phyloP scores from a whole-genome alignment of 2,329 filamentous ascomycete genomes.

The Claviceps spartinae region DNA sequence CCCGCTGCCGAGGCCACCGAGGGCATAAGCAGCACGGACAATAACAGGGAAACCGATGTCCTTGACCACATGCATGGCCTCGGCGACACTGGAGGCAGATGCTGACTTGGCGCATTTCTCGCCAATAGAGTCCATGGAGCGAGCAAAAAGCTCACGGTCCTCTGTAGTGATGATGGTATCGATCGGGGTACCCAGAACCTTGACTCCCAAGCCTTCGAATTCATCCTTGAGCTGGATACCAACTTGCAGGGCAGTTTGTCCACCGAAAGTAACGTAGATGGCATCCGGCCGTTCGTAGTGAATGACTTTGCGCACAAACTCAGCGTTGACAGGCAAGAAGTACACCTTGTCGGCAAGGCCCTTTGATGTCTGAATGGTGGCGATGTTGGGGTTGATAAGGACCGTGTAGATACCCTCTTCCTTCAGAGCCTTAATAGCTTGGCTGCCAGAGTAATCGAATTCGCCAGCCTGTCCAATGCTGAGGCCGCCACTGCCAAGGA shows the following conservation, averaged over 20 bases:
- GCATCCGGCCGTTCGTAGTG: constrained; percentile 87
- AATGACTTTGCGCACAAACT: constrained; percentile 97
- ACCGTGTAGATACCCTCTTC: constrained; percentile 97
- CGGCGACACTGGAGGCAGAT: constrained; percentile 75
- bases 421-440: constrained; percentile 96
- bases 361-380: constrained; percentile 96
- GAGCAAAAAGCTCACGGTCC: constrained; percentile 91
- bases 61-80: constrained; percentile 78
- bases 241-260: constrained; percentile 90
- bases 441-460: constrained; percentile 96
- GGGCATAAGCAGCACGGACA: constrained; percentile 86
- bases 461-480: constrained; percentile 97
- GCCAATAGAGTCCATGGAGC: constrained; percentile 95
- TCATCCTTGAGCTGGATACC: constrained; percentile 97
- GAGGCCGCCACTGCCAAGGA: constrained; percentile 86
- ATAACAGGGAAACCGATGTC: constrained; percentile 94
- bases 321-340: constrained; percentile 91
- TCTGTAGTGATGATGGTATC: constrained; percentile 98
- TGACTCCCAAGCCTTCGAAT: constrained; percentile 81
- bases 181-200: constrained; percentile 91
- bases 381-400: constrained; percentile 97
- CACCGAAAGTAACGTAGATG: constrained; percentile 96
- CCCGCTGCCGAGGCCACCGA: constrained; percentile 88
- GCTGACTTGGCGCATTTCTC: constrained; percentile 98
- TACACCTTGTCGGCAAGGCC: constrained; percentile 97